These are phyloP conservation scores for Beauveria asiatica DNA, from an alignment of 2,329 filamentous ascomycete species.

Conservation along the genomic window DNA sequence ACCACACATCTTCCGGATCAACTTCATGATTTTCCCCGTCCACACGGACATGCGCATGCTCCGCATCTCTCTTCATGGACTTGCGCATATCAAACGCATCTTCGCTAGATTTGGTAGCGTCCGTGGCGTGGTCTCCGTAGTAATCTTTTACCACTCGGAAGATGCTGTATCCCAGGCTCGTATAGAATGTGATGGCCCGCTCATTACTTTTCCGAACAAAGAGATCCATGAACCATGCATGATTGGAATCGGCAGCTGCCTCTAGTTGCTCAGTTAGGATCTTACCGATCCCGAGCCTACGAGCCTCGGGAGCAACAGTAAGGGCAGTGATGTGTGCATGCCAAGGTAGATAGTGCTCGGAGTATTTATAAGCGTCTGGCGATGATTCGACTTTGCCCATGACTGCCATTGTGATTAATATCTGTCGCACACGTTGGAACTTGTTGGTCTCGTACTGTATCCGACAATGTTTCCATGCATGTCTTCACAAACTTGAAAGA, in stretches of 20 bases:
- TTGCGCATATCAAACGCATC: slow-evolving; percentile 96
- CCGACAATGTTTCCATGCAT: slow-evolving; percentile 81
- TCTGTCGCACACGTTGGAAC: slow-evolving; percentile 15
- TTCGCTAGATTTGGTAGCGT: slow-evolving; percentile 56
- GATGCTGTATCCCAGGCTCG: slow-evolving; percentile 84
- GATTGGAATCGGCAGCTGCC: slow-evolving; percentile 67
- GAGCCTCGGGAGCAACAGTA: slow-evolving; percentile 79
- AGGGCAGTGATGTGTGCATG: slow-evolving; percentile 96
- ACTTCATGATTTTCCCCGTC: slow-evolving; percentile 75
- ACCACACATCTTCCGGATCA: slow-evolving; percentile 80
- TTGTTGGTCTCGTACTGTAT: slow-evolving; percentile 59
- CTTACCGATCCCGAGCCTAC: slow-evolving; percentile 79
- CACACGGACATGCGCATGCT: slow-evolving; percentile 65
- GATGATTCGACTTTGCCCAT: slow-evolving; percentile 96
- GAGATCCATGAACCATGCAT: slow-evolving; percentile 92
- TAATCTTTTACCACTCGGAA: slow-evolving; percentile 85
- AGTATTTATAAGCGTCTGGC: slow-evolving; percentile 62
- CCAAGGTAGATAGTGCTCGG: slow-evolving; percentile 94
- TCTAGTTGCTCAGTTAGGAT: slow-evolving; percentile 76
- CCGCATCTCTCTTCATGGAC: slow-evolving; percentile 64
- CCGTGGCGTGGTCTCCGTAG: slow-evolving; percentile 74
- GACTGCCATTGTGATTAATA: slow-evolving; percentile 48
- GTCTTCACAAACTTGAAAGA: slow-evolving; percentile 89
- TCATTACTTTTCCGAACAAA: slow-evolving; percentile 87
- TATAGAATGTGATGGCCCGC: slow-evolving; percentile 81